Base-by-base conservation (phyloP, 805 yeast genomes). In the Myxozyma udenii region DNA sequence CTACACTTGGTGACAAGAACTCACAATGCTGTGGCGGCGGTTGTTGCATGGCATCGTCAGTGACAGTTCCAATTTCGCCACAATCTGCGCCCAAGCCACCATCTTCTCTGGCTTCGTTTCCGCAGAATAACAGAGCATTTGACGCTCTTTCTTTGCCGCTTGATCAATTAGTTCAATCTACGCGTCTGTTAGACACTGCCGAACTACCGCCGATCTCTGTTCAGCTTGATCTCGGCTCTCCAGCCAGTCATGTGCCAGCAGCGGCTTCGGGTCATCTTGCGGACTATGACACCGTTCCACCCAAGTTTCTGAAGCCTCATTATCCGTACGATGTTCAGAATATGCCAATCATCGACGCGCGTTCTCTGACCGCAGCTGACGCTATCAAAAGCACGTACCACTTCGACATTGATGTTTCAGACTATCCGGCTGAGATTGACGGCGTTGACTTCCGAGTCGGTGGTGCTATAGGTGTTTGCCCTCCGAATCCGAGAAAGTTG, bases 361-460 rank as follows among this genome's bases (percentile, higher is more conserved):
- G 65, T n/a, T 42, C 54, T 4, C 51, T 62, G 11, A 62, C 65
- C 18, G 41, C 44, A 7, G 44, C 48, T 3, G 61, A 50, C 21
- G 65, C 65, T 3, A 32, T 44, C 35, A 62, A 62, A 51, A 57
- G 65, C 6, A 61, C 62, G 6, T 62, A 58, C 26, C 64, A 62
- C 38, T 60, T 62, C 38, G 65, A 61, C 26, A 19, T 62, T 21
- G 65, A 62, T 41, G 65, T 62, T 14, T 47, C 61, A 3, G 36
- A 50, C 33, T 62, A 62, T 38, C 65, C 65, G 2, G 55, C 58
- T 9, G 64, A 62, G 33, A 51, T 61, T 21, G 51, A 55, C 3
- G 64, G 59, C 23, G 57, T 62, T 21, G 63, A 60, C 41, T 62
- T 63, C 42, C 62, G 56, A 40, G 65, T 62, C 9, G 65, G 65